A percentile compares a stretch with the other conserved stretches of the same genome.
Conservation (phyloP, 495 filamentous ascomycete genomes). For the Aspergillus cristatus region DNA sequence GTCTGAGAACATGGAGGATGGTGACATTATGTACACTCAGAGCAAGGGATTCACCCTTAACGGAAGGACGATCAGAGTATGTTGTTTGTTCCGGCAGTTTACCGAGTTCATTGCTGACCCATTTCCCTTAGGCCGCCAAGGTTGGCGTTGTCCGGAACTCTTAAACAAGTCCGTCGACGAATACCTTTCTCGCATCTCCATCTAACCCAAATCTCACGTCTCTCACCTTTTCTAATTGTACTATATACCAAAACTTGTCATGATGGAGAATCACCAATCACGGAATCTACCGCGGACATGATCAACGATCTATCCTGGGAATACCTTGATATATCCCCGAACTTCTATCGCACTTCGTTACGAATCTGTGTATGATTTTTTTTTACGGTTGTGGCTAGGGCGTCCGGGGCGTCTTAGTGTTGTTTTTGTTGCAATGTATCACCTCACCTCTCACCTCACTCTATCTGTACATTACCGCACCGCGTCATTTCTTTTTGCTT, state of each 20-base stretch:
- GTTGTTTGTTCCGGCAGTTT: not conserved
- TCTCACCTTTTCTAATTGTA: constrained; percentile 26
- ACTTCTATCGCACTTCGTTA: no score
- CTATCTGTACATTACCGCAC: no score
- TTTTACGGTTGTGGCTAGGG: no score
- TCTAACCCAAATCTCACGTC: not conserved
- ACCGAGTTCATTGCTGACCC: constrained; percentile 8
- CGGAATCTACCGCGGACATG: constrained; percentile 17
- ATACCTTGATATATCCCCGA: no score
- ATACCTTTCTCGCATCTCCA: constrained; percentile 3
- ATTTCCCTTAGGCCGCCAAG: constrained; percentile 59
- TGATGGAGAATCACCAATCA: constrained; percentile 15
- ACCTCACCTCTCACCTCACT: no score
- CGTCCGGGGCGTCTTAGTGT: no score
- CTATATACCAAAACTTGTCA: constrained; percentile 35
- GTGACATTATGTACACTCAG: constrained; percentile 83
- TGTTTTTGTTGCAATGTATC: no score
- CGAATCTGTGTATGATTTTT: no score
- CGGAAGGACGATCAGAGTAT: constrained; percentile 72
- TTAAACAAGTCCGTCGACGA: constrained; percentile 19
- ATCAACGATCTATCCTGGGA: constrained; percentile 10
- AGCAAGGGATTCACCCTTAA: constrained; percentile 92
- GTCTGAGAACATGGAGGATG: constrained; percentile 74
- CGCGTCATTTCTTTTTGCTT: no score
- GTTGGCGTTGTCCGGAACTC: constrained; percentile 80